A percentile compares a stretch with the other conserved stretches of the same genome.
Conservation (phyloP, 345 rosid species). For the Draba incana region DNA sequence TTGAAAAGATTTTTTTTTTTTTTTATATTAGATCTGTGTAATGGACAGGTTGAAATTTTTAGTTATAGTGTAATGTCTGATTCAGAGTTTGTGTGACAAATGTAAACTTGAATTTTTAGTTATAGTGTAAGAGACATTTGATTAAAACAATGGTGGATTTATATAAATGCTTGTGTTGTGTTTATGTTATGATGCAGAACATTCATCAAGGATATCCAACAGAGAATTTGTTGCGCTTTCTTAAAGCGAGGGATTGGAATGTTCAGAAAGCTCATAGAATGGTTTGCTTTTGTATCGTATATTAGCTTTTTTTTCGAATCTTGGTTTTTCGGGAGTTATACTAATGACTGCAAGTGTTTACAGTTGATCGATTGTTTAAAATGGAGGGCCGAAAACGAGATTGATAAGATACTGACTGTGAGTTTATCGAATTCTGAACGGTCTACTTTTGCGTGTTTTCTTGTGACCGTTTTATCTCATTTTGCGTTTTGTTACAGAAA, state of each 20-base stretch:
- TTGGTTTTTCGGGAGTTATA: background rate
- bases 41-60: background rate
- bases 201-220: slow-evolving; percentile 83
- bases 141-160: slow-evolving; percentile 5
- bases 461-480: slow-evolving; percentile 13
- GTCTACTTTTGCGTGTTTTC: background rate
- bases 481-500: slow-evolving; percentile 50
- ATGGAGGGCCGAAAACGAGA: slow-evolving; percentile 88
- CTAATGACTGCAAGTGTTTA: slow-evolving; percentile 41
- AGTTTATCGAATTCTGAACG: slow-evolving; percentile 1
- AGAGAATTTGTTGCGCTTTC: slow-evolving; percentile 75
- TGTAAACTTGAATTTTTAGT: slow-evolving; percentile 1
- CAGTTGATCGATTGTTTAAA: slow-evolving; percentile 79
- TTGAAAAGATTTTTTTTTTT: slow-evolving; percentile 3
- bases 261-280: slow-evolving; percentile 83
- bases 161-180: too few relatives aligned
- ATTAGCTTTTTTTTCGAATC: background rate
- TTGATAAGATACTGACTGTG: slow-evolving; percentile 74
- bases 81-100: slow-evolving; percentile 5
- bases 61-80: background rate
- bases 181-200: slow-evolving; percentile 54
- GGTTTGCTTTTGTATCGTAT: slow-evolving; percentile 48
- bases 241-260: slow-evolving; percentile 94
- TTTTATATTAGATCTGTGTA: slow-evolving; percentile 25
- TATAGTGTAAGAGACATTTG: background rate